Conservation (phyloP, 176 grass and related monocot genomes). For the Avena sativa region DNA sequence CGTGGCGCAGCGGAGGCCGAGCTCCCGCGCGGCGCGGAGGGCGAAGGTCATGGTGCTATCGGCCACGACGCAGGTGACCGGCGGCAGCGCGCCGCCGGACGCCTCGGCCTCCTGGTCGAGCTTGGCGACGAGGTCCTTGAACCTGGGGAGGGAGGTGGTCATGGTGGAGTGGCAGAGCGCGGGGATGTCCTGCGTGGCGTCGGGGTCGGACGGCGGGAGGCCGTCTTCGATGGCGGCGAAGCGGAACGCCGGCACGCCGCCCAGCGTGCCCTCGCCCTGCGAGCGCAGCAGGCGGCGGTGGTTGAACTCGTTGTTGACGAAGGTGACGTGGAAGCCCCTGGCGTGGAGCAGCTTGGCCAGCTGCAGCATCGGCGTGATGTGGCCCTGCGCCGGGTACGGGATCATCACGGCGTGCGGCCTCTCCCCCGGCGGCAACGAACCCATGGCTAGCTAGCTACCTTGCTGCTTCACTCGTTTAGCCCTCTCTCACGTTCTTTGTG, state of each 20-base stretch:
- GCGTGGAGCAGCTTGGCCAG: constrained; percentile 70
- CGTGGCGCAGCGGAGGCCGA: constrained; percentile 47
- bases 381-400: constrained; percentile 69
- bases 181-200: constrained; percentile 55
- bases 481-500: too few relatives aligned
- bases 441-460: constrained; percentile 20
- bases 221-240: constrained; percentile 52
- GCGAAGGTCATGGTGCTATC: constrained; percentile 56
- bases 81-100: neutral
- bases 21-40: constrained; percentile 43
- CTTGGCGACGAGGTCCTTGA: constrained; percentile 36
- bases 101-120: constrained; percentile 1
- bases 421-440: constrained; percentile 2
- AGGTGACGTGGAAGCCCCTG: constrained; percentile 68
- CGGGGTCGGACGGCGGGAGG: constrained; percentile 41
- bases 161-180: constrained; percentile 47
- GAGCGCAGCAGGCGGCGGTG: constrained; percentile 39
- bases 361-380: constrained; percentile 70
- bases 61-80: constrained; percentile 43
- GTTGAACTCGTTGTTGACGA: constrained; percentile 75
- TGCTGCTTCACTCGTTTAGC: neutral
- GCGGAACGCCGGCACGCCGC: constrained; percentile 30
- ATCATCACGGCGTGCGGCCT: constrained; percentile 55
- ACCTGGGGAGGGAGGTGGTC: constrained; percentile 44
- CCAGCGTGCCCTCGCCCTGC: neutral